Conservation (phyloP, 2,329 filamentous ascomycete genomes). For the Beauveria sp. region DNA sequence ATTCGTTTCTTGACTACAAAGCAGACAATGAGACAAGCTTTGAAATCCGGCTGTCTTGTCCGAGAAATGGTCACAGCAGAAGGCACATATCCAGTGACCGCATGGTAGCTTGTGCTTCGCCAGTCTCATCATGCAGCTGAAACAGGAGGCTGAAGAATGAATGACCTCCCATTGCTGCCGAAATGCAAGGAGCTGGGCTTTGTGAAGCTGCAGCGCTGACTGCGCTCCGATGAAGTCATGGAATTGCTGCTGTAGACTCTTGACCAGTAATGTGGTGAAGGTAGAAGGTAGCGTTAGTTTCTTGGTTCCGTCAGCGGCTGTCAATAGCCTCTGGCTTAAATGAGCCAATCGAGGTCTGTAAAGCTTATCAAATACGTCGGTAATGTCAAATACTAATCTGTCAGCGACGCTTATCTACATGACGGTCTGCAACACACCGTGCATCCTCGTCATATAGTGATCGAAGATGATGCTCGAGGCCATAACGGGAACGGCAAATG, state of each 20-base stretch:
- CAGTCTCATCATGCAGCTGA: neutral
- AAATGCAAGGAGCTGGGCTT: neutral
- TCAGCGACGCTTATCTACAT: neutral
- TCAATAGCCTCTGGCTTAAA: neutral
- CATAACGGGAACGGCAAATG: neutral
- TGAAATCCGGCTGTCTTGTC: neutral
- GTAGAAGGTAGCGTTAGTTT: neutral
- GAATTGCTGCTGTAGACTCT: neutral
- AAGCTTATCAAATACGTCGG: neutral
- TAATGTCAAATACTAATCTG: neutral
- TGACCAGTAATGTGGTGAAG: neutral
- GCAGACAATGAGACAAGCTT: neutral
- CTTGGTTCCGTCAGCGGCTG: neutral
- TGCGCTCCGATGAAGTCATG: neutral
- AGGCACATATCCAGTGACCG: neutral
- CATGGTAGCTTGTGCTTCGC: neutral
- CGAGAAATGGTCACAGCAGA: neutral
- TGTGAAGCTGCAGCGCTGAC: neutral
- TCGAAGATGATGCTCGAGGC: neutral
- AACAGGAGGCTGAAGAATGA: neutral
- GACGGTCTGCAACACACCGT: neutral
- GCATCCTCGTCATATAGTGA: neutral
- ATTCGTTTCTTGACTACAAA: neutral
- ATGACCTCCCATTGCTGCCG: neutral
- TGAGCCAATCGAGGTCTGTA: neutral